These are phyloP conservation scores for Diversispora epigaea DNA, from an alignment of 192 early-diverging fungal species.

Conservation along the genomic window DNA sequence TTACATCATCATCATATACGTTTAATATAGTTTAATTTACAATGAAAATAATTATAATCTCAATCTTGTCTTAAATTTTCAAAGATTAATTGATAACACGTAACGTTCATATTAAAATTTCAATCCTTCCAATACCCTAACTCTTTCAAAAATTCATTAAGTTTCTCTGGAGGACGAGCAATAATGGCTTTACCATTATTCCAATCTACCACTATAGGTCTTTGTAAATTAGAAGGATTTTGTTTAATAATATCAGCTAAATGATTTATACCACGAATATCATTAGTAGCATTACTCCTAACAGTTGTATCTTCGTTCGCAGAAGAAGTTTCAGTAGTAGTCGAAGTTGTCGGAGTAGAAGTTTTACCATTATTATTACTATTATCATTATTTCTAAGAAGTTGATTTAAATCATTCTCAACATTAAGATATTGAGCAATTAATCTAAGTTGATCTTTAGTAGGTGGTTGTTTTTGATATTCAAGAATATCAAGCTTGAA, in stretches of 20 bases:
- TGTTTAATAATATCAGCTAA: slow-evolving; percentile 4
- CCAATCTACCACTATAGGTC: slow-evolving; percentile 29
- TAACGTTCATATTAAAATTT: background rate
- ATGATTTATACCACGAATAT: background rate
- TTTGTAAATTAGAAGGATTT: slow-evolving; percentile 8
- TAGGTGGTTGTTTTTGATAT: slow-evolving; percentile 16
- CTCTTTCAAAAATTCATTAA: slow-evolving; percentile 13
- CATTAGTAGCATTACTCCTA: no score
- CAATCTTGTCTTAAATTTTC: no score
- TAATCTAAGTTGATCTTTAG: background rate
- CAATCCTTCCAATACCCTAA: slow-evolving; percentile 18
- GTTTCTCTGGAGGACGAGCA: slow-evolving; percentile 27
- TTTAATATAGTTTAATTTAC: no score
- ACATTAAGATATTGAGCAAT: slow-evolving; percentile 9
- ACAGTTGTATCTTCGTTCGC: background rate
- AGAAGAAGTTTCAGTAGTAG: background rate
- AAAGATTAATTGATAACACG: no score
- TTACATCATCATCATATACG: no score
- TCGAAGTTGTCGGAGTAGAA: background rate
- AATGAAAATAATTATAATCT: no score
- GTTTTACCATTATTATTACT: no score
- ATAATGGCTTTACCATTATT: slow-evolving; percentile 27
- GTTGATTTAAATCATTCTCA: slow-evolving; percentile 4
- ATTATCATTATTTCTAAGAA: background rate
- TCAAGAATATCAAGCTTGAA: slow-evolving; percentile 19